Base-by-base conservation (phyloP, 768 basidiomycete species). In the Suillus cothurnatus region DNA sequence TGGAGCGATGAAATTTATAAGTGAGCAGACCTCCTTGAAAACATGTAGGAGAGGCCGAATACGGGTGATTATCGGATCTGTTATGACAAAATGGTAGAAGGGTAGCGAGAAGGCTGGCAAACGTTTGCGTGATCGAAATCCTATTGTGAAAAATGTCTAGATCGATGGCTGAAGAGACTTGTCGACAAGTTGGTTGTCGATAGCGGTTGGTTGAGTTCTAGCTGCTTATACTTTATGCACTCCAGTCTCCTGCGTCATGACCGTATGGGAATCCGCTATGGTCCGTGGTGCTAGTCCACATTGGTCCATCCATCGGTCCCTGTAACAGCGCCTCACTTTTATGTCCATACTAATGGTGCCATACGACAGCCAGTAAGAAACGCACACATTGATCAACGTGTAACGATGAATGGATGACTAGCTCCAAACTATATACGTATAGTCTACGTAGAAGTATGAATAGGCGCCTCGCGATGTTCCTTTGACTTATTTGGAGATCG, bases 11-110 rank as follows among this genome's bases (percentile, higher is more conserved):
- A 56, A 64, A 64, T 66, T 75, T 76, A 77, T 76, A 76, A 72
- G 73, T 62, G 64, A 76, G 32, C 26, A 17, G 61, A 60, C 17
- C 12, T 31, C 66, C n/a, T 57, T 61, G 63, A 73, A 76, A 77
- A 60, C 63, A 64, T 69, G 66, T 55, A 68, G 26, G 38, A 52
- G 53, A 43, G 47, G 36, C 75, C 77, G 64, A 70, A 78, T 78
- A 70, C 65, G 70, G 75, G 47, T 73, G 69, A 71, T 74, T 67
- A 77, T 77, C 77, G 71, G 78, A 79, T 77, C 69, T 63, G 39
- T 55, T 23, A 32, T 15, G 14, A 55, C n/a, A 21, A 49, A 38
- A 36, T 38, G 41, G 62, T 23, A 45, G 15, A 49, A 39, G 41
- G 61, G 50, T 41, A 53, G 58, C 66, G 66, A 62, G 52, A 38